phyloP scores from a whole-genome alignment of 2,329 filamentous ascomycete genomes.

The Sporothrix globosa region DNA sequence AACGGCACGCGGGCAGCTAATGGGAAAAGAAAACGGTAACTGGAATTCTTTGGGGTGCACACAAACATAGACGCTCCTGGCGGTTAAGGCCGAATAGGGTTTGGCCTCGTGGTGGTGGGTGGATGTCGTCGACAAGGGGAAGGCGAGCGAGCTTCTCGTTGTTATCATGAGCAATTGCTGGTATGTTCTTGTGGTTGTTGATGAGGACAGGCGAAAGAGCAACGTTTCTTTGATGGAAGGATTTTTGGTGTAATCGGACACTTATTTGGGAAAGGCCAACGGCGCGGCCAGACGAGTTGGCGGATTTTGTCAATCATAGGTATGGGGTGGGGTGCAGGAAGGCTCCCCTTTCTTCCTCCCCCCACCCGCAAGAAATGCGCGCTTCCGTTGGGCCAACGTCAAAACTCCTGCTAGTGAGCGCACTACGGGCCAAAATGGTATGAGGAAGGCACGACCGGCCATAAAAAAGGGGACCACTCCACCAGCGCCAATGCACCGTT shows the following conservation, averaged over 20 bases:
- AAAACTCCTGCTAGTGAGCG: constrained; percentile 27
- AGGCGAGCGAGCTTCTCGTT: background rate
- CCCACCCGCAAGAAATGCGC: constrained; percentile 22
- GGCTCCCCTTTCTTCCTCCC: constrained; percentile 8
- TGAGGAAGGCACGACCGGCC: background rate
- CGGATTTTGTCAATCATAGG: constrained; percentile 8
- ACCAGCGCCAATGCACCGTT: constrained; percentile 3
- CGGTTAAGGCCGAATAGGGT: constrained; percentile 26
- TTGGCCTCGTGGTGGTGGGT: constrained; percentile 5
- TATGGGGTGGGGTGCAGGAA: background rate
- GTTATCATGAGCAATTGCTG: background rate
- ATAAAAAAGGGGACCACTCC: background rate
- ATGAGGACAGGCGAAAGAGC: constrained; percentile 1
- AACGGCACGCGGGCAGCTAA: constrained; percentile 27
- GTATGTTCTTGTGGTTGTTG: constrained; percentile 9
- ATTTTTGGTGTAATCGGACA: background rate
- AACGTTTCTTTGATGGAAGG: constrained; percentile 21
- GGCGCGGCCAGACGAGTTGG: constrained; percentile 19
- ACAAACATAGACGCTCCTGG: constrained; percentile 11
- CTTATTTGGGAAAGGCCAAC: constrained; percentile 22
- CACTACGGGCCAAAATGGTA: constrained; percentile 20
- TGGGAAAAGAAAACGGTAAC: constrained; percentile 1
- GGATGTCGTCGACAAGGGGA: background rate
- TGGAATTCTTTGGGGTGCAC: background rate
- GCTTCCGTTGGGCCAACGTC: constrained; percentile 28